Base-by-base conservation (phyloP, 169 alveolate species). In the Eimeria necatrix region DNA sequence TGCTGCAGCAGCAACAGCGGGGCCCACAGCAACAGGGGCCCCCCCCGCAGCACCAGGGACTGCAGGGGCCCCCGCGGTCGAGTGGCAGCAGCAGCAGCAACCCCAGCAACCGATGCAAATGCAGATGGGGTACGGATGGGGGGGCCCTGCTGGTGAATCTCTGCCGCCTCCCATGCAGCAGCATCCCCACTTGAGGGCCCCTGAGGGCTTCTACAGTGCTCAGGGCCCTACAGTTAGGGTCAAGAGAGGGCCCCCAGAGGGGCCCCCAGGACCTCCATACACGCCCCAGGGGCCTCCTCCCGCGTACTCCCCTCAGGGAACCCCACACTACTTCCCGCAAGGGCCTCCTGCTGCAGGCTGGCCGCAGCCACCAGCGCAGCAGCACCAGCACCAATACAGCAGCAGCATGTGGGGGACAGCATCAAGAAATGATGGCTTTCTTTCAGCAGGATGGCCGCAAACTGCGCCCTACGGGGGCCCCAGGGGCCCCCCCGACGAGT, bases 141-240 rank as follows among this genome's bases (percentile, higher is more conserved):
- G n/a, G n/a, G 64, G 60, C 64, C 87, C 87, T 6, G 9, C 68
- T n/a, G 64, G 87, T 14, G 10, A 56, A 16, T 53, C 64, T 32
- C n/a, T 49, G 61, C 22, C 87, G 20, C 87, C 5, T 20, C 56
- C 61, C n/a, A 53, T 76, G 48, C 64, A 46, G 49, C 87, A 76
- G 64, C 87, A 76, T 12, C 87, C 87, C 4, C 87, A 76, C 20
- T n/a, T 76, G 61, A 76, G 56, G 87, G 87, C 87, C 87, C 87
- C 87, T 18, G 87, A 76, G 64, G 87, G 87, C 4, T 76, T 76
- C 41, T 76, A 76, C 87, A 76, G 87, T n/a, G 87, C 87, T 0
- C 87, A 76, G 46, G 87, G 87, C 61, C 87, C 87, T 7, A 76
- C 87, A 0, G 56, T 46, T 14, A 76, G 87, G 10, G 48, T n/a